These are phyloP conservation scores for Neospora caninum DNA, from an alignment of 169 alveolate species.

Conservation along the genomic window DNA sequence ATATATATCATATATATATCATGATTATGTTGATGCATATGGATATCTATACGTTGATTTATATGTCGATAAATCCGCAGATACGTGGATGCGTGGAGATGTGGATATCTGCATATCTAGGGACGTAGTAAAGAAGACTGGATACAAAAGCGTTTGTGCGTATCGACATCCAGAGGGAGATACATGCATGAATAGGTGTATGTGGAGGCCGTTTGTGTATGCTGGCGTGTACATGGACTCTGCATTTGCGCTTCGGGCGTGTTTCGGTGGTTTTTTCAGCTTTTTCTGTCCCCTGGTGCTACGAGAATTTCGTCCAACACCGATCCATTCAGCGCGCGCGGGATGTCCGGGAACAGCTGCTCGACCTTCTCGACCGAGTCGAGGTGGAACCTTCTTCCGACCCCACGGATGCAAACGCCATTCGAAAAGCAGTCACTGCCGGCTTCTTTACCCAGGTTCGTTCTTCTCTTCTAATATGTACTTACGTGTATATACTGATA, in stretches of 20 bases:
- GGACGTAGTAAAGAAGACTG: too few relatives aligned
- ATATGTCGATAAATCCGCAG: too few relatives aligned
- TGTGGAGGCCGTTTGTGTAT: too few relatives aligned
- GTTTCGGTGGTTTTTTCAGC: constrained; percentile 60
- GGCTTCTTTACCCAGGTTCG: constrained; percentile 88
- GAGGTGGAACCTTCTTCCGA: constrained; percentile 81
- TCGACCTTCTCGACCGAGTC: constrained; percentile 87
- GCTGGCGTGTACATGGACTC: too few relatives aligned
- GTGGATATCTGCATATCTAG: too few relatives aligned
- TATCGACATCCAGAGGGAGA: too few relatives aligned
- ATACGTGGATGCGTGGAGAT: too few relatives aligned
- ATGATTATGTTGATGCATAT: too few relatives aligned
- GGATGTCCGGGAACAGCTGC: constrained; percentile 96
- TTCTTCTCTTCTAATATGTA: constrained; percentile 84
- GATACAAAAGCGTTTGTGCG: too few relatives aligned
- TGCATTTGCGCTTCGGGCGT: not conserved
- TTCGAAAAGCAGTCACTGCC: constrained; percentile 91
- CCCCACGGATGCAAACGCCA: constrained; percentile 83
- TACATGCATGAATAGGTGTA: too few relatives aligned
- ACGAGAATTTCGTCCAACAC: constrained; percentile 96
- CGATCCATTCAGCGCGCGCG: constrained; percentile 96
- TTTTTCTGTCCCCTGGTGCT: constrained; percentile 93
- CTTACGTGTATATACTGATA: not conserved
- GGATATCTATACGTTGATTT: too few relatives aligned
- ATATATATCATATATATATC: too few relatives aligned